These are phyloP conservation scores for Neoascochyta sp. DNA, from an alignment of 2,329 filamentous ascomycete species.

Conservation along the genomic window DNA sequence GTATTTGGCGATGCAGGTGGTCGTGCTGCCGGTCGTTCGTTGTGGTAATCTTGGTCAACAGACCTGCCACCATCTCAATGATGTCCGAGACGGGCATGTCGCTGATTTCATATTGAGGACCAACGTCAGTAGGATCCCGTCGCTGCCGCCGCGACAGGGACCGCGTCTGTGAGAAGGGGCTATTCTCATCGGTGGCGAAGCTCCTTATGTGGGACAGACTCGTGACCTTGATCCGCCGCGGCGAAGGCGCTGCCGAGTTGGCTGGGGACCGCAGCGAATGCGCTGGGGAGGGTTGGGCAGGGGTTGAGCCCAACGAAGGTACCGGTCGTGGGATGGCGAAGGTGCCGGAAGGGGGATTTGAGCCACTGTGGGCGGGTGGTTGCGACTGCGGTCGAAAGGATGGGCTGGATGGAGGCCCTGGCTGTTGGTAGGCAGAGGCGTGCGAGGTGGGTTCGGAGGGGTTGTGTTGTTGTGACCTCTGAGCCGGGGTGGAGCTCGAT, in stretches of 20 bases:
- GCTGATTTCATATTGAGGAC: slow-evolving; percentile 84
- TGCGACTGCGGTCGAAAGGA: slow-evolving; percentile 35
- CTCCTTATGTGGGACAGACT: slow-evolving; percentile 89
- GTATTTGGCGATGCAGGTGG: slow-evolving; percentile 72
- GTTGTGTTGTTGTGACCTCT: slow-evolving; percentile 24
- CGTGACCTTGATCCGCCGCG: slow-evolving; percentile 70
- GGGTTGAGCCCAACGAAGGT: slow-evolving; percentile 24
- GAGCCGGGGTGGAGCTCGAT: slow-evolving; percentile 27
- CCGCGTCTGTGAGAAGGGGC: slow-evolving; percentile 51
- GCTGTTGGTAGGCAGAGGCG: slow-evolving; percentile 13
- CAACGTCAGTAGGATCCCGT: slow-evolving; percentile 48
- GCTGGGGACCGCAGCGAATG: slow-evolving; percentile 26
- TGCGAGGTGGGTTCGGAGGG: slow-evolving; percentile 17
- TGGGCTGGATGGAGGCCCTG: slow-evolving; percentile 31
- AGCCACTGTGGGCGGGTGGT: slow-evolving; percentile 30
- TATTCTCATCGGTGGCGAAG: slow-evolving; percentile 74
- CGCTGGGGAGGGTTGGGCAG: slow-evolving; percentile 25
- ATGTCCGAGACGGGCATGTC: slow-evolving; percentile 96
- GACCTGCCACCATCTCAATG: slow-evolving; percentile 97
- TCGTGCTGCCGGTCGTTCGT: slow-evolving; percentile 96
- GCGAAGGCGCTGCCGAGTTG: slow-evolving; percentile 41
- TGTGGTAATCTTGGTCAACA: slow-evolving; percentile 94
- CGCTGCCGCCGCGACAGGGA: slow-evolving; percentile 41
- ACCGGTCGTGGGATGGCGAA: slow-evolving; percentile 19
- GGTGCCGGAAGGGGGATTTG: slow-evolving; percentile 21